phyloP scores from a whole-genome alignment of 352 stramenopile species.

The Pythium angustatum region DNA sequence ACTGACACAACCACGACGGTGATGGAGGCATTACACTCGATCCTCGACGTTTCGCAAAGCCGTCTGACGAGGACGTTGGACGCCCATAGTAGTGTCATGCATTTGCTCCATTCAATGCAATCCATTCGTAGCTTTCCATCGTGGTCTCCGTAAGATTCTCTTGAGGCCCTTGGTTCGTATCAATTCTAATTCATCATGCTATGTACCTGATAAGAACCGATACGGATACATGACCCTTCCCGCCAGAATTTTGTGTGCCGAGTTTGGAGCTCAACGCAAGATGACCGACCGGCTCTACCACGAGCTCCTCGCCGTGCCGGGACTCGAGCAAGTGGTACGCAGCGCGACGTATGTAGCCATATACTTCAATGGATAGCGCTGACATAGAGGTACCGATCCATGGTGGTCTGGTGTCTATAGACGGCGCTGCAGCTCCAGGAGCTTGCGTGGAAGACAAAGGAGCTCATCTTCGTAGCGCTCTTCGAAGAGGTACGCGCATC shows the following conservation, averaged over 20 bases:
- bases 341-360: neutral
- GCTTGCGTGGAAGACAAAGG: conserved; percentile 50
- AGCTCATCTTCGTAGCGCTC: conserved; percentile 46
- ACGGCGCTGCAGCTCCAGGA: conserved; percentile 41
- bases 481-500: conserved; percentile 43
- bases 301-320: conserved; percentile 22
- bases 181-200: no score
- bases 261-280: neutral
- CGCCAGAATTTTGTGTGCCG: conserved; percentile 5
- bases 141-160: no score
- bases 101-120: neutral
- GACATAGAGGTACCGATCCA: neutral
- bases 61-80: no score
- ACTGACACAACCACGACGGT: neutral
- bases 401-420: neutral
- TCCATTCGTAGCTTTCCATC: no score
- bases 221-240: conserved; percentile 5
- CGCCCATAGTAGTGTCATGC: no score
- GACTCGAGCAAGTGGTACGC: conserved; percentile 23
- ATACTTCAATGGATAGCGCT: neutral
- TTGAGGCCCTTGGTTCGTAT: no score
- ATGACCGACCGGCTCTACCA: conserved; percentile 27
- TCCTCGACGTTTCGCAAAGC: no score
- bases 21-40: no score
- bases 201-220: conserved; percentile 4